Conservation (phyloP, 768 basidiomycete species). For the Pleurotus tuoliensis region DNA sequence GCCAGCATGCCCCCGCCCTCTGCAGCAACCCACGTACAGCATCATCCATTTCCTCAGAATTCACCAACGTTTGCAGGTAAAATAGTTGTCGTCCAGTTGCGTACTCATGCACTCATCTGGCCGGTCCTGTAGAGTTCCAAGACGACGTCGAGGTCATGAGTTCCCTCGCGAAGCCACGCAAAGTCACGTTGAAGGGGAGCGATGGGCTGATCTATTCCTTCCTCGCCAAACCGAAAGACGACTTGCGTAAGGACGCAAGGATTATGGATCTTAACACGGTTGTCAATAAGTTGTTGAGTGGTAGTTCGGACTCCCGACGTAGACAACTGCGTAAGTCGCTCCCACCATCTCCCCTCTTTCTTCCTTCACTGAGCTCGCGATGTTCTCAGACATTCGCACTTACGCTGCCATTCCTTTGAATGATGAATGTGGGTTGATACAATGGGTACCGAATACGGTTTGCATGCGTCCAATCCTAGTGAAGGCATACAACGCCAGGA, state of each 20-base stretch:
- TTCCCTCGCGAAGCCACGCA: constrained; percentile 87
- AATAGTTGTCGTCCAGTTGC: constrained; percentile 11
- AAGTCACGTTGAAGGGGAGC: constrained; percentile 79
- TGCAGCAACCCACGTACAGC: constrained; percentile 43
- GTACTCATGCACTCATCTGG: not conserved
- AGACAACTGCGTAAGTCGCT: constrained; percentile 76
- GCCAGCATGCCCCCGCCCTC: constrained; percentile 81
- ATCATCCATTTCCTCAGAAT: constrained; percentile 78
- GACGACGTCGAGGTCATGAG: constrained; percentile 90
- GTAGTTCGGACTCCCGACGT: constrained; percentile 88
- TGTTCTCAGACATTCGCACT: constrained; percentile 76
- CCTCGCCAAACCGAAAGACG: constrained; percentile 95
- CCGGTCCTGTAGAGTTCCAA: constrained; percentile 49
- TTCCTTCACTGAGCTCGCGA: not conserved
- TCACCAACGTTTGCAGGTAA: constrained; percentile 75
- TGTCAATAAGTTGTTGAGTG: constrained; percentile 93
- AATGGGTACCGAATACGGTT: constrained; percentile 96
- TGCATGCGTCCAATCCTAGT: constrained; percentile 75
- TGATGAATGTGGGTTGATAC: constrained; percentile 95
- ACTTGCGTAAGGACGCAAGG: constrained; percentile 93
- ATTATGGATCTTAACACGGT: constrained; percentile 98
- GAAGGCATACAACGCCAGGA: constrained; percentile 55
- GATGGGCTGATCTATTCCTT: constrained; percentile 87
- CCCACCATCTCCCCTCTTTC: not conserved
- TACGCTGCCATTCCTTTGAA: constrained; percentile 98